These are phyloP conservation scores for Saprolegnia parasitica DNA, from an alignment of 352 stramenopile species.

Conservation along the genomic window DNA sequence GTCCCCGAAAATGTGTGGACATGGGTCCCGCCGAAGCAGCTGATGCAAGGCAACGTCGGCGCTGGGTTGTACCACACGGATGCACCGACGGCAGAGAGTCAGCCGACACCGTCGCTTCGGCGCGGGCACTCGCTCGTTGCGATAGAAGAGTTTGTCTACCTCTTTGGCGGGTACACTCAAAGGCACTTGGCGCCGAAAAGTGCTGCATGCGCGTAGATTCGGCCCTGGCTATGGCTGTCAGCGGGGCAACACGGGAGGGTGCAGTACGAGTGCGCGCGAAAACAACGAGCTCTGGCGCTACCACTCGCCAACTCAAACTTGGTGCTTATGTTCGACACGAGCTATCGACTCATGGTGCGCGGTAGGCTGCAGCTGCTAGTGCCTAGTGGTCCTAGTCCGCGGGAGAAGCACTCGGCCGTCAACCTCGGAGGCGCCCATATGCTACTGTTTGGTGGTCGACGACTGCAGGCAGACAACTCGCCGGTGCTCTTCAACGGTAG, in stretches of 20 bases:
- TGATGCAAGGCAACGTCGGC: conserved; percentile 22
- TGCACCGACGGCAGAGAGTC: conserved; percentile 27
- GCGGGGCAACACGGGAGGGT: conserved; percentile 41
- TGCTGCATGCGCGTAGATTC: neutral
- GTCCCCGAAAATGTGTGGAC: conserved; percentile 45
- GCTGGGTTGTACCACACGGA: conserved; percentile 32
- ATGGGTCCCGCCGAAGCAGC: conserved; percentile 22
- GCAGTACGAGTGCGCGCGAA: conserved; percentile 35
- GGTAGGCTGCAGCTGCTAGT: conserved; percentile 37
- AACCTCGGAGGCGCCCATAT: conserved; percentile 39
- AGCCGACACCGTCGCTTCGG: conserved; percentile 42
- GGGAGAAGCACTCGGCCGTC: conserved; percentile 59
- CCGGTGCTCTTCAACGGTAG: conserved; percentile 42
- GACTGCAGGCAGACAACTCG: conserved; percentile 32
- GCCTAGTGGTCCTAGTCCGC: conserved; percentile 31
- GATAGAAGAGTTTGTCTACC: conserved; percentile 46
- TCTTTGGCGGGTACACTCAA: conserved; percentile 51
- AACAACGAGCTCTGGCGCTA: conserved; percentile 75
- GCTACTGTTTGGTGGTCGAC: conserved; percentile 55
- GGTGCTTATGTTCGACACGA: conserved; percentile 10
- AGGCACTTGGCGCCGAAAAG: neutral
- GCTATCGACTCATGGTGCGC: neutral
- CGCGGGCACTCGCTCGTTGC: conserved; percentile 55
- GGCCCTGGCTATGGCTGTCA: conserved; percentile 57
- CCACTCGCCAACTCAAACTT: conserved; percentile 44